Base-by-base conservation (phyloP, 192 early-diverging fungal genomes). In the Backusella psychrophila region DNA sequence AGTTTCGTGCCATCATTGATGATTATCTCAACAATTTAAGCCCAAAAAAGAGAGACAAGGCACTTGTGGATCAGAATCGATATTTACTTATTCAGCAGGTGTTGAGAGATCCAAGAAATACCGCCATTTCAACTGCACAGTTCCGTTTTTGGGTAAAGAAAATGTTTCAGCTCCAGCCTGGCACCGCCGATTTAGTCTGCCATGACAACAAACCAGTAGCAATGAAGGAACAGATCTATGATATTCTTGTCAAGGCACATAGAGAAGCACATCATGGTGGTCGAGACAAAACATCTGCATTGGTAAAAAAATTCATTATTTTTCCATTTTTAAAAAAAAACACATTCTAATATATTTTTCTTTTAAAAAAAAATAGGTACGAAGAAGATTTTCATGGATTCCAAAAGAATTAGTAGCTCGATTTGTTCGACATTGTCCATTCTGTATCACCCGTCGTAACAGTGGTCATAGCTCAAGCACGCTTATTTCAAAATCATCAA, bases 111-210 rank as follows among this genome's bases (percentile, higher is more conserved):
- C 87, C 87, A 15, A 83, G 81, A 68, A 88, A 88, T 23, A 88
- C 87, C 14, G 78, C 85, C 26, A 81, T 88, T 38, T 88, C 87
- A 7, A 88, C 87, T 3, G 87, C 87, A 0, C 87, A 88, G 66
- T 88, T 88, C 36, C 81, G 87, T 1, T 88, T 88, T 68, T 88
- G 87, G 87, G 87, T 85, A 26, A 88, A 88, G 63, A 88, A 88
- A 38, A 88, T 88, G 87, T 88, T 88, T 76, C 80, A 82, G 1
- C 75, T 88, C 8, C 72, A 69, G 39, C 65, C 67, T 35, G 82
- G 78, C 4, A 83, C 80, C 1, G 75, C 76, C 3, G 81, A 86
- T 68, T 72, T 83, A 17, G 83, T 88, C 9, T 86, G 83, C 65
- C 87, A 88, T 74, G 80, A 85, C 7, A 84, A 85, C 17, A 88